Conservation (phyloP, 2,329 filamentous ascomycete species). For the Fusarium newnesense region DNA sequence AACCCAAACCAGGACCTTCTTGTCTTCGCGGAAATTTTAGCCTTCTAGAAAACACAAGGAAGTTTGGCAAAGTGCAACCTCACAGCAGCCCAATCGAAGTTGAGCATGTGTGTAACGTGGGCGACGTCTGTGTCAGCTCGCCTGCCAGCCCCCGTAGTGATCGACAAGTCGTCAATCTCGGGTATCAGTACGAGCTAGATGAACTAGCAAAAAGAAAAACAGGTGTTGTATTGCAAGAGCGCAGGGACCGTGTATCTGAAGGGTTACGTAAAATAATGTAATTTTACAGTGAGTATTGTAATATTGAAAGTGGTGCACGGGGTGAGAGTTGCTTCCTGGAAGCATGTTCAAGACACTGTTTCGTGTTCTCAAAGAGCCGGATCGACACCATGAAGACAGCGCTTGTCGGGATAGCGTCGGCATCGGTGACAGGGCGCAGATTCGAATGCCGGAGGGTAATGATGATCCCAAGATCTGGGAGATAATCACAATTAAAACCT, state of each 20-base stretch:
- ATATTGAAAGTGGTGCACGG: not conserved
- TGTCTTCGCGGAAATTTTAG: slow-evolving; percentile 8
- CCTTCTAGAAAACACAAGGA: slow-evolving; percentile 39
- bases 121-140: slow-evolving; percentile 26
- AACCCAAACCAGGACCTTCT: slow-evolving; percentile 21
- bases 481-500: slow-evolving; percentile 39
- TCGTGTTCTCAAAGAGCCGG: slow-evolving; percentile 19
- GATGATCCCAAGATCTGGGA: slow-evolving; percentile 34
- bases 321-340: not conserved
- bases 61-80: slow-evolving; percentile 12
- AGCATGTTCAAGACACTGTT: not conserved
- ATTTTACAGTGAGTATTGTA: not conserved
- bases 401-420: slow-evolving; percentile 36
- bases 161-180: slow-evolving; percentile 46
- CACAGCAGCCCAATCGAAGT: slow-evolving; percentile 24
- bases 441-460: slow-evolving; percentile 32
- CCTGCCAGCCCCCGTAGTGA: slow-evolving; percentile 38
- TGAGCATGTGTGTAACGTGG: slow-evolving; percentile 33
- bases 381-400: slow-evolving; percentile 23
- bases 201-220: slow-evolving; percentile 18
- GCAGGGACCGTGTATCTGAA: not conserved
- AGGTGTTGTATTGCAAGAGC: slow-evolving; percentile 12
- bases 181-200: slow-evolving; percentile 40
- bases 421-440: slow-evolving; percentile 21
- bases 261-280: slow-evolving; percentile 18